Evolutionary conservation across 495 filamentous ascomycete species (phyloP).

Genomic region (Geoglossum glabrum): DNA sequence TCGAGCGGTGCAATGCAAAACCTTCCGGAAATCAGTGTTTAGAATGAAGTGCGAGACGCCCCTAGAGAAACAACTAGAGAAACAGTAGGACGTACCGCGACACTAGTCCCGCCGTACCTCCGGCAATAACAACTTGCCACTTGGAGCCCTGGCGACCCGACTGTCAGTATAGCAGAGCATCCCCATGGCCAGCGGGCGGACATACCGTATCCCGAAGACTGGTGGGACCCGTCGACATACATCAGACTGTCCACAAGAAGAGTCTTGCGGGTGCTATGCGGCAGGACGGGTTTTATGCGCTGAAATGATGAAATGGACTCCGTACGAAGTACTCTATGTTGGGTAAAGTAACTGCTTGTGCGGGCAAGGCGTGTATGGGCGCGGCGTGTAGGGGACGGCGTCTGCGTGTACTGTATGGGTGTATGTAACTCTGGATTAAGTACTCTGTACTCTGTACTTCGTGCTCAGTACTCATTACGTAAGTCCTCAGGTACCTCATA

Average conservation of each 20-base stretch:
- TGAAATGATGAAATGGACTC: too few relatives aligned
- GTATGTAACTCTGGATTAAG: too few relatives aligned
- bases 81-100: constrained; percentile 39
- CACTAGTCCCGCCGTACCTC: constrained; percentile 71
- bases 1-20: constrained; percentile 87
- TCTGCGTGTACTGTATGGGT: too few relatives aligned
- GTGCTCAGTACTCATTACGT: too few relatives aligned
- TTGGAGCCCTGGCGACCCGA: constrained; percentile 43
- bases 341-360: too few relatives aligned
- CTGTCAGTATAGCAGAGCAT: neutral
- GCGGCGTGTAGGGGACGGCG: too few relatives aligned
- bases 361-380: too few relatives aligned
- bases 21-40: constrained; percentile 20
- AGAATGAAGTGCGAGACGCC: neutral
- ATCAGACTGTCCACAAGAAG: constrained; percentile 18
- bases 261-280: neutral
- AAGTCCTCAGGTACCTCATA: too few relatives aligned
- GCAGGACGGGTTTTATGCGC: neutral
- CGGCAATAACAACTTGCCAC: constrained; percentile 62
- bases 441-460: too few relatives aligned
- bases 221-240: constrained; percentile 54
- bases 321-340: too few relatives aligned
- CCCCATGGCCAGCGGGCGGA: neutral
- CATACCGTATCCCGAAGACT: constrained; percentile 78
- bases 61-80: neutral